Evolutionary conservation across 257 asterid genomes (phyloP).

Genomic region (Haberlea rhodopensis): DNA sequence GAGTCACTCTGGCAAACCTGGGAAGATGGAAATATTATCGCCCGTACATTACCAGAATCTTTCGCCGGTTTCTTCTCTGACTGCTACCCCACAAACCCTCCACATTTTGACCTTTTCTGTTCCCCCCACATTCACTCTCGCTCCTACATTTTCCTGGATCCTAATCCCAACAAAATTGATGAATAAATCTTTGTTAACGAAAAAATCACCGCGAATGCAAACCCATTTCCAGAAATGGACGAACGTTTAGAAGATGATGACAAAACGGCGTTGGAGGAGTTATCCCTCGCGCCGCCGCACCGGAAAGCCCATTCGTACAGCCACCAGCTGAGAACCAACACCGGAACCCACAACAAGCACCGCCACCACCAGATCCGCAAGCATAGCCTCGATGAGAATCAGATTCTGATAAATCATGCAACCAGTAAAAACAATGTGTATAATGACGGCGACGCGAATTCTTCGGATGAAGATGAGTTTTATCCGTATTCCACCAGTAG

Average conservation of each 20-base stretch:
- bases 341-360: conserved; percentile 51
- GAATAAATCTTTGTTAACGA: no score
- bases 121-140: background rate
- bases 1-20: background rate
- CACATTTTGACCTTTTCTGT: conserved; percentile 11
- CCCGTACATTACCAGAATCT: conserved; percentile 33
- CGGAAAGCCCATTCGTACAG: conserved; percentile 49
- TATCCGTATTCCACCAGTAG: conserved; percentile 51
- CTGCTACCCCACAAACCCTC: conserved; percentile 14
- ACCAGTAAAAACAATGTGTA: conserved; percentile 21
- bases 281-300: conserved; percentile 46
- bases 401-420: conserved; percentile 27
- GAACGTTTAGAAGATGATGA: conserved; percentile 38
- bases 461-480: conserved; percentile 57
- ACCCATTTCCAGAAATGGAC: conserved; percentile 15
- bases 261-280: conserved; percentile 34
- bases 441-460: conserved; percentile 26
- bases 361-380: conserved; percentile 56
- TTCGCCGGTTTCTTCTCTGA: conserved; percentile 25
- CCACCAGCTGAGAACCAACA: conserved; percentile 60
- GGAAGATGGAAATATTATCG: conserved; percentile 8
- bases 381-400: conserved; percentile 68
- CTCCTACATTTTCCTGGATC: background rate
- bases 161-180: background rate
- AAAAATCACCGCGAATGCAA: background rate